Evolutionary conservation across 345 rosid species (phyloP).

Genomic region (Excoecaria agallocha): DNA sequence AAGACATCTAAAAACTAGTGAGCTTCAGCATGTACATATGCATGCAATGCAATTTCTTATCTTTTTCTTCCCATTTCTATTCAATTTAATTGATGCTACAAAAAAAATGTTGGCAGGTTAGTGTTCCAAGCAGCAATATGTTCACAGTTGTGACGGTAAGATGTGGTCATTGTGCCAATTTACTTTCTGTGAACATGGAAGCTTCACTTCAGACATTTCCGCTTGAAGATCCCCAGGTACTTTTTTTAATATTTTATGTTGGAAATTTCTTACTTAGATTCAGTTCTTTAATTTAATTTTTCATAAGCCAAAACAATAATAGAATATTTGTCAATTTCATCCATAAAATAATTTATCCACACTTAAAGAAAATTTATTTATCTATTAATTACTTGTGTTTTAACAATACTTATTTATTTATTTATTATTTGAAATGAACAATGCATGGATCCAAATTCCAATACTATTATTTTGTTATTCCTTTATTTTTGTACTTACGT

Average conservation of each 20-base stretch:
- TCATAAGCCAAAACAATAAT: no score
- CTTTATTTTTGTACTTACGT: no score
- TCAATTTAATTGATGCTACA: background rate
- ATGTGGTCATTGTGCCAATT: constrained; percentile 91
- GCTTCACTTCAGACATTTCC: constrained; percentile 57
- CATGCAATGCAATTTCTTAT: background rate
- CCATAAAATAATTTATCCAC: no score
- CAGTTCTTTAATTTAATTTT: no score
- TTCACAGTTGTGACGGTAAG: constrained; percentile 78
- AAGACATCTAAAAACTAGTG: background rate
- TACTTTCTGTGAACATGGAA: constrained; percentile 81
- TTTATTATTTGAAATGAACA: no score
- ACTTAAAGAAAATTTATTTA: no score
- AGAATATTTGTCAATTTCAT: no score
- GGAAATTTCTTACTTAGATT: no score
- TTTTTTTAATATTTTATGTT: background rate
- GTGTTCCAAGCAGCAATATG: constrained; percentile 74
- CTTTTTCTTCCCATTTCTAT: background rate
- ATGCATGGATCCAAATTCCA: no score
- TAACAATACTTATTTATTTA: no score
- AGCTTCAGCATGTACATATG: background rate
- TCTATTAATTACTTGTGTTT: no score
- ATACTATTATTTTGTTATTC: no score
- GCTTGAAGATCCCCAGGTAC: constrained; percentile 58
- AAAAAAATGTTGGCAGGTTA: constrained; percentile 49